These are phyloP conservation scores for Erodium moschatum DNA, from an alignment of 441 rosid genomes.

Conservation along the genomic window DNA sequence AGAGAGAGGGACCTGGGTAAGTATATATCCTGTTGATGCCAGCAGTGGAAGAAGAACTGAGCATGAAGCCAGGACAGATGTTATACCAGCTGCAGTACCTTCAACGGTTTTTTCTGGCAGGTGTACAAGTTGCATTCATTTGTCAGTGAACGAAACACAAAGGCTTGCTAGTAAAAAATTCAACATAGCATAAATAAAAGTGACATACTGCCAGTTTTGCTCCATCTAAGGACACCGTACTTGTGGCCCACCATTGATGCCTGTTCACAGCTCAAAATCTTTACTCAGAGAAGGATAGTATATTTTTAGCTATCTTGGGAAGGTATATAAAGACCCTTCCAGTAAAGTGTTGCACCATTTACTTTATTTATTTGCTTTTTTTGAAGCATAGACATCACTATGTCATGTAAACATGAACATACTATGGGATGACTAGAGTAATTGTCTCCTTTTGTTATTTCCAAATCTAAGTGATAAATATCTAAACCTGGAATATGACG, in stretches of 20 bases:
- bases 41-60: slow-evolving; percentile 66
- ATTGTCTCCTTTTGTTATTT: neutral
- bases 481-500: neutral
- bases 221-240: slow-evolving; percentile 90
- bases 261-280: slow-evolving; percentile 31
- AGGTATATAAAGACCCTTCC: neutral
- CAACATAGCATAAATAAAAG: neutral
- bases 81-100: slow-evolving; percentile 97
- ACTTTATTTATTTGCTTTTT: neutral
- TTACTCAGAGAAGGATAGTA: neutral
- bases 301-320: neutral
- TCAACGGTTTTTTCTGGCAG: slow-evolving; percentile 83
- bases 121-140: slow-evolving; percentile 6
- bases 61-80: slow-evolving; percentile 75
- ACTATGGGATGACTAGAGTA: neutral
- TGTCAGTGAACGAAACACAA: slow-evolving; percentile 18
- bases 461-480: neutral
- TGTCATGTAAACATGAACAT: neutral
- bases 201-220: slow-evolving; percentile 75
- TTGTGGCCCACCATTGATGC: slow-evolving; percentile 97
- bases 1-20: slow-evolving; percentile 44
- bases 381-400: neutral
- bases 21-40: slow-evolving; percentile 77
- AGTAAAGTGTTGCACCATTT: neutral
- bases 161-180: neutral